Evolutionary conservation across 1,284 basidiomycete genomes (phyloP), one percentile per base, ranked within the genome.

Genomic region (Agroathelia rolfsii): DNA sequence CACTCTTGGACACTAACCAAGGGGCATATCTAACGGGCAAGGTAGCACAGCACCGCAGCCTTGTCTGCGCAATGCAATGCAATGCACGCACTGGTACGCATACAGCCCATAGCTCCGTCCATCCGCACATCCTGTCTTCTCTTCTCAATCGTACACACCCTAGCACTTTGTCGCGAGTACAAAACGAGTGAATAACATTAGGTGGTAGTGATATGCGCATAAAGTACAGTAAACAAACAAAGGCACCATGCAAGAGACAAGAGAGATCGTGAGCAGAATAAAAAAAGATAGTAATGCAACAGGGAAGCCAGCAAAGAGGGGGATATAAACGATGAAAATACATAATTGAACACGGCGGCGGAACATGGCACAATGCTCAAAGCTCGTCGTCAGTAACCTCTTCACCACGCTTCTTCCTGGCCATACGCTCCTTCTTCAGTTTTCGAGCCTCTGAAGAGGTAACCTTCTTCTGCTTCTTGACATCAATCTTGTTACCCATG

Each of bases 351-450:
- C 30, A 37, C 18, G 30, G 24, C 17, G 15, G n/a, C n/a, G n/a
- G n/a, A n/a, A n/a, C n/a, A n/a, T n/a, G n/a, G n/a, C n/a, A n/a
- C n/a, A n/a, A 18, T 42, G 43, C 44, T 70, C 52, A 75, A 31
- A 69, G 52, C 60, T 83, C 79, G 45, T 83, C 78, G 44, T 82
- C 79, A 41, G 68, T 70, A 47, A 77, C 54, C 20, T 85, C 82
- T 61, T 83, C 79, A 45, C 85, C 85, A 40, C 72, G 69, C 72
- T 88, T 88, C 55, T 78, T 78, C 56, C 84, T 66, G 47, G 85
- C 86, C 62, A 95, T 89, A 39, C 93, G 84, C 47, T 93, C 90
- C 78, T 95, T 95, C 87, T 94, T 95, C 47, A 68, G 59, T 64
- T 95, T 95, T 42, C 92, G 78, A 35, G 72, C 71, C 56, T 96